phyloP scores from a whole-genome alignment of 257 asterid species.

The Solanum commersonii region DNA sequence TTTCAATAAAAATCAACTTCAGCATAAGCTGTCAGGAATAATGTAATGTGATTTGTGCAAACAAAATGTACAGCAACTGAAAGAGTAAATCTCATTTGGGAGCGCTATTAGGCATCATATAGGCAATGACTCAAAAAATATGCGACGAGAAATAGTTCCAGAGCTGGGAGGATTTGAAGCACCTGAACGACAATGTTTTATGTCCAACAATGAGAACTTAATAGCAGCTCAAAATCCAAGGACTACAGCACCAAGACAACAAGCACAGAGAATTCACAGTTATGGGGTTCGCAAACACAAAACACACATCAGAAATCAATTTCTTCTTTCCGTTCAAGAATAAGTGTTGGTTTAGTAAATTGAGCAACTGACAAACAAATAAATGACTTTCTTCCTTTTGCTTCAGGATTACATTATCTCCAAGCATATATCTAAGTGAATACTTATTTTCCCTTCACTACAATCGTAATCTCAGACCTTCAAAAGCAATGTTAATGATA shows the following conservation, averaged over 20 bases:
- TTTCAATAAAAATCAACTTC: not conserved
- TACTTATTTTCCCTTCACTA: not conserved
- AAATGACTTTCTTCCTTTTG: not conserved
- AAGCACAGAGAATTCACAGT: not conserved
- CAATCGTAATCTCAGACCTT: not conserved
- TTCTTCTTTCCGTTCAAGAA: not conserved
- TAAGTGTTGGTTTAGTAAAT: not conserved
- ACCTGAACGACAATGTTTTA: not conserved
- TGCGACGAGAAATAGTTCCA: not conserved
- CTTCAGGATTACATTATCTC: not conserved
- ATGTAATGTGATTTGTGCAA: not conserved
- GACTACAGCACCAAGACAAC: not conserved
- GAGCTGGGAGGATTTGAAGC: not conserved
- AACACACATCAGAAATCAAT: not conserved
- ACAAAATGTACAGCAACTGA: not conserved
- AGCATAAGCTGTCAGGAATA: not conserved
- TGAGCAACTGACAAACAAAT: not conserved
- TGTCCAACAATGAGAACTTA: not conserved
- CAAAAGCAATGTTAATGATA: not conserved
- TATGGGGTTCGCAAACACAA: not conserved
- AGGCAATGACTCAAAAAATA: not conserved
- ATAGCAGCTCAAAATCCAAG: not conserved
- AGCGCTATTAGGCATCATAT: not conserved
- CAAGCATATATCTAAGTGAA: not conserved
- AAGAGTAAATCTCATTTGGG: not conserved